Evolutionary conservation across 78 protist genomes (phyloP), one percentile per base, ranked within the genome.

Genomic region (Tieghemostelium lacteum): DNA sequence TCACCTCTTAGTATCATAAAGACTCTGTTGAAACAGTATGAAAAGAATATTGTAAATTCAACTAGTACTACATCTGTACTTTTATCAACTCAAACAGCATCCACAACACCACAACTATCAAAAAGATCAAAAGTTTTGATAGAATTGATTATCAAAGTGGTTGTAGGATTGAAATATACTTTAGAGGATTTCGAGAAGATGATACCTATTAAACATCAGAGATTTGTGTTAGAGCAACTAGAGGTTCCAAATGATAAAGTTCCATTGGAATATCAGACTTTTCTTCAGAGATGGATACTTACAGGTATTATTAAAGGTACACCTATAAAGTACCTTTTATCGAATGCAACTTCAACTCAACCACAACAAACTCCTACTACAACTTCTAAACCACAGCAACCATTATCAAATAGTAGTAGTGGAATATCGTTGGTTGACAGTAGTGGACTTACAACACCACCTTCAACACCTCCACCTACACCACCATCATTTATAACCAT

Each of bases 391-490:
- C 63, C 45, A 50, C 64, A 70, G 8, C 62, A 69, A 69, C 75
- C 37, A 29, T 31, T 28, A 54, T 36, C 19, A 14, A 16, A 50
- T 33, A 33, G 3, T 33, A 33, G 16, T 71, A 17, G 45, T n/a
- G n/a, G n/a, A n/a, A n/a, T n/a, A n/a, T n/a, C n/a, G n/a, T n/a
- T n/a, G n/a, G n/a, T n/a, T n/a, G n/a, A n/a, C n/a, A n/a, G n/a
- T n/a, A n/a, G n/a, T n/a, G n/a, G n/a, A n/a, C 66, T 65, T 19
- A 0, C 5, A 0, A 77, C 87, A 33, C 87, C 91, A 33, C 91
- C 91, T 22, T 58, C 73, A 7, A 45, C 91, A 36, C 91, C 91
- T 19, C 91, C 91, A 58, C 76, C 78, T 28, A 83, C 91, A 17
- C 91, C 91, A 70, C 91, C 91, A 2, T 73, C 74, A 33, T 83